Conservation (phyloP, 2,329 filamentous ascomycete species). For the Phialophora tarda region DNA sequence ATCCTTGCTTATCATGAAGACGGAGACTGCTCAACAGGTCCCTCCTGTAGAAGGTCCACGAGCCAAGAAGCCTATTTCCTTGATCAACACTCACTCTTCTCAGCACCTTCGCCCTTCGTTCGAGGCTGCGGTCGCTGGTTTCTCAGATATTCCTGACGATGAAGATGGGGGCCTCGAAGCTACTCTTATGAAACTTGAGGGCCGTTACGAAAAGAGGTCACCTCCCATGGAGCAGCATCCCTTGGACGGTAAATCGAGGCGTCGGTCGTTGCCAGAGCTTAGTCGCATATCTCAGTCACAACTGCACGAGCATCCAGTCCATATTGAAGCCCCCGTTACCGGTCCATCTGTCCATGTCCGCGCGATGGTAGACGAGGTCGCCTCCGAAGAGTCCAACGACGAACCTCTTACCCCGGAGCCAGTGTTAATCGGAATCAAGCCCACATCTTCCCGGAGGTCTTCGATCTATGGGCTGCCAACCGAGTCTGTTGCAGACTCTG, state of each 20-base stretch:
- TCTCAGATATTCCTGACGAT: slow-evolving; percentile 88
- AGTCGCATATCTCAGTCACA: slow-evolving; percentile 17
- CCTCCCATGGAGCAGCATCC: slow-evolving; percentile 38
- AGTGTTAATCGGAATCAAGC: slow-evolving; percentile 9
- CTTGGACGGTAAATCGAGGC: slow-evolving; percentile 23
- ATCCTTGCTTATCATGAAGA: slow-evolving; percentile 42
- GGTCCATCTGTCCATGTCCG: slow-evolving; percentile 10
- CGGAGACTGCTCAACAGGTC: slow-evolving; percentile 25
- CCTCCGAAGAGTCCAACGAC: slow-evolving; percentile 20
- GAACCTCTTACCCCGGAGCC: slow-evolving; percentile 12
- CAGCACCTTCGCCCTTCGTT: slow-evolving; percentile 72
- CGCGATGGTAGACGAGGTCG: slow-evolving; percentile 23
- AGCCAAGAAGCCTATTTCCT: slow-evolving; percentile 48
- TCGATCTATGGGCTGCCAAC: slow-evolving; percentile 47
- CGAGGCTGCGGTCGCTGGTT: slow-evolving; percentile 82
- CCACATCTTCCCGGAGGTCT: slow-evolving; percentile 31
- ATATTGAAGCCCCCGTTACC: not conserved
- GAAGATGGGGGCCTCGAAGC: slow-evolving; percentile 89
- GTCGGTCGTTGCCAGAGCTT: slow-evolving; percentile 35
- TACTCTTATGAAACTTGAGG: slow-evolving; percentile 89
- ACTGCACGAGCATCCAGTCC: not conserved
- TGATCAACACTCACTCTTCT: slow-evolving; percentile 60
- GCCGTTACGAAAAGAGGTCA: slow-evolving; percentile 70
- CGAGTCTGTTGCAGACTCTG: slow-evolving; percentile 63
- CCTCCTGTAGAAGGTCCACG: slow-evolving; percentile 36